phyloP scores from a whole-genome alignment of 495 filamentous ascomycete species.

The Penicillium bovifimosum region DNA sequence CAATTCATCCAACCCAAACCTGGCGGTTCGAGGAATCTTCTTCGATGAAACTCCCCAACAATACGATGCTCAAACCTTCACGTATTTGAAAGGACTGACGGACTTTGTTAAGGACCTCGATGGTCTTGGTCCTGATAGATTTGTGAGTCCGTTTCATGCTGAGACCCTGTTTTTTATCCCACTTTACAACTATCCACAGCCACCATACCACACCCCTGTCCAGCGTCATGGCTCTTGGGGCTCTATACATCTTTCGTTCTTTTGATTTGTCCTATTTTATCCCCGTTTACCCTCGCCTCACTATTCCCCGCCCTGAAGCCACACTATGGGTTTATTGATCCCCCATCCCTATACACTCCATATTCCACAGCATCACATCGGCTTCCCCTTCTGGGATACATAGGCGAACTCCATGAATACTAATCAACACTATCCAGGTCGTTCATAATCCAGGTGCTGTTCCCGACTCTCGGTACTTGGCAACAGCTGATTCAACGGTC shows the following conservation, averaged over 20 bases:
- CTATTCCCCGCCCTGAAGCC: not conserved
- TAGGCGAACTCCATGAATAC: conserved; percentile 12
- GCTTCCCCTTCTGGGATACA: conserved; percentile 15
- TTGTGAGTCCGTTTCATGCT: conserved; percentile 29
- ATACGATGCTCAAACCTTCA: conserved; percentile 29
- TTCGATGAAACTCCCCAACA: conserved; percentile 45
- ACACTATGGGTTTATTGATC: conserved; percentile 2
- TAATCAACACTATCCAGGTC: conserved; percentile 29
- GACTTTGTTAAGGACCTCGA: conserved; percentile 28
- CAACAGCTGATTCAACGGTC: conserved; percentile 39
- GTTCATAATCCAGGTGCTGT: conserved; percentile 46
- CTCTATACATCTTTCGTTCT: not conserved
- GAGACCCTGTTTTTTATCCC: conserved; percentile 5
- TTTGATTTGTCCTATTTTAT: not conserved
- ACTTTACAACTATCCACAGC: conserved; percentile 1
- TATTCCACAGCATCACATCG: not conserved
- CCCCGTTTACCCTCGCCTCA: not conserved
- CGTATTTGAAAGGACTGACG: conserved; percentile 36
- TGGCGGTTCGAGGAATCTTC: conserved; percentile 44
- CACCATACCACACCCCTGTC: conserved; percentile 5
- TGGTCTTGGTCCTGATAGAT: conserved; percentile 34
- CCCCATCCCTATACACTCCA: not conserved
- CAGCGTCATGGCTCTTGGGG: not conserved
- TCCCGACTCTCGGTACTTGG: conserved; percentile 41
- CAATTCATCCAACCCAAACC: conserved; percentile 27